Conservation (phyloP, 331 rosid species). For the Acacia concinna region DNA sequence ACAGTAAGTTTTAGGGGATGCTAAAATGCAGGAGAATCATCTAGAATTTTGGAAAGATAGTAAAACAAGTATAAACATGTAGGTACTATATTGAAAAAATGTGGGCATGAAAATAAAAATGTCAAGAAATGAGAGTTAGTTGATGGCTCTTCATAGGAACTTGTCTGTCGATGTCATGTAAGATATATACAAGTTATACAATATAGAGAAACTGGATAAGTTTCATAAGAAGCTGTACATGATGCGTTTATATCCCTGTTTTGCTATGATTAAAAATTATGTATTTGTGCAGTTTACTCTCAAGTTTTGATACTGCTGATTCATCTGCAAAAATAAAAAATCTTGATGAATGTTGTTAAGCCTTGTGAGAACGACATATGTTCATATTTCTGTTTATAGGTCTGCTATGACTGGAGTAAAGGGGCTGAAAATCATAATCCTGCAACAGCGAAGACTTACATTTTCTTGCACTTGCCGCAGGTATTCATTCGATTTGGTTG, state of each 20-base stretch:
- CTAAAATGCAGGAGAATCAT: background rate
- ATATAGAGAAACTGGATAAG: background rate
- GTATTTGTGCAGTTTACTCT: background rate
- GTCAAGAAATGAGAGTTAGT: constrained; percentile 3
- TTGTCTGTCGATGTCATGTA: background rate
- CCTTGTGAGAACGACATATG: background rate
- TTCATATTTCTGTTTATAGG: constrained; percentile 39
- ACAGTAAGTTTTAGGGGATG: background rate
- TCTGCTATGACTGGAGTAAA: constrained; percentile 91
- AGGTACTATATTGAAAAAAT: background rate
- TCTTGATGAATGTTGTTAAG: background rate
- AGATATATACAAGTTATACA: background rate
- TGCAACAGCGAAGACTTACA: constrained; percentile 58
- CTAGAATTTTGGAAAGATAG: background rate
- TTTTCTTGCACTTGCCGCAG: constrained; percentile 78
- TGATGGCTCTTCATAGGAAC: background rate
- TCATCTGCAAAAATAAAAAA: background rate
- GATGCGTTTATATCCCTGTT: background rate
- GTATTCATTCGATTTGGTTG: constrained; percentile 39
- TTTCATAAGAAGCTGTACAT: constrained; percentile 1
- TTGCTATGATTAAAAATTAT: background rate
- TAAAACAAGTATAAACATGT: background rate
- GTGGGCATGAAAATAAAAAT: background rate
- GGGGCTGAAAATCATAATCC: constrained; percentile 89
- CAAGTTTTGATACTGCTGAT: background rate